These are phyloP conservation scores for Agapanthus africanus DNA, from an alignment of 106 monocot genomes.

Conservation along the genomic window DNA sequence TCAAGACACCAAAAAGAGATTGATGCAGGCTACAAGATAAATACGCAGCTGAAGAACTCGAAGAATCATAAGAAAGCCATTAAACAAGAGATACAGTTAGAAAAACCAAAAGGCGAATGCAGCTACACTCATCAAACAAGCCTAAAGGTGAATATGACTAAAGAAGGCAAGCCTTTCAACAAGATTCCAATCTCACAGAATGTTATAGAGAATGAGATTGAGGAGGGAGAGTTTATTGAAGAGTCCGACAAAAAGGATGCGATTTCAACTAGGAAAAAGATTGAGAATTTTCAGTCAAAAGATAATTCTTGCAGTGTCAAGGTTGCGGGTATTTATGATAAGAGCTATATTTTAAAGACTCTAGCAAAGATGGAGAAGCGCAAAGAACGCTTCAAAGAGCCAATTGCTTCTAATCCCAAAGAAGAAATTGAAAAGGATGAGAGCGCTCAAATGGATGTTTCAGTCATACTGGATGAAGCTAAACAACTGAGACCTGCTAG, in stretches of 20 bases:
- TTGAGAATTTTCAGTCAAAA: slow-evolving; percentile 1
- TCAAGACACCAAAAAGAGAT: slow-evolving; percentile 3
- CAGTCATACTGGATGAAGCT: slow-evolving; percentile 15
- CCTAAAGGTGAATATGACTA: not conserved
- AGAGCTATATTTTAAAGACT: slow-evolving; percentile 31
- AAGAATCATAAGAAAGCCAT: not conserved
- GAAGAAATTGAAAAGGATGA: slow-evolving; percentile 8
- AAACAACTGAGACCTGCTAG: slow-evolving; percentile 39
- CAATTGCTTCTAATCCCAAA: slow-evolving; percentile 20
- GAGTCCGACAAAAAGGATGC: slow-evolving; percentile 11
- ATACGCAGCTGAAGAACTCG: not conserved
- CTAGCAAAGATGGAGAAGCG: slow-evolving; percentile 57
- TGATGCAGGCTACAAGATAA: not conserved
- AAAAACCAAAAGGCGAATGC: not conserved
- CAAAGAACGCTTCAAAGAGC: slow-evolving; percentile 45
- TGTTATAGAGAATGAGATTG: slow-evolving; percentile 28
- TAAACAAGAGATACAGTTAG: not conserved
- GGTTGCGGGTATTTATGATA: slow-evolving; percentile 13
- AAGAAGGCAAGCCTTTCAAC: not conserved
- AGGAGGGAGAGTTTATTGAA: slow-evolving; percentile 50
- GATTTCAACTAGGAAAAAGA: not conserved
- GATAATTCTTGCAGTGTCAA: slow-evolving; percentile 9
- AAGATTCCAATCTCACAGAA: not conserved
- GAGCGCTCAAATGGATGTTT: not conserved
- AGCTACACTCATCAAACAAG: not conserved